Percentiles rank a stretch among this genome's conserved stretches.
Evolutionary conservation across 1,284 basidiomycete species (phyloP).

Genomic region (Cutaneotrichosporon sp.): DNA sequence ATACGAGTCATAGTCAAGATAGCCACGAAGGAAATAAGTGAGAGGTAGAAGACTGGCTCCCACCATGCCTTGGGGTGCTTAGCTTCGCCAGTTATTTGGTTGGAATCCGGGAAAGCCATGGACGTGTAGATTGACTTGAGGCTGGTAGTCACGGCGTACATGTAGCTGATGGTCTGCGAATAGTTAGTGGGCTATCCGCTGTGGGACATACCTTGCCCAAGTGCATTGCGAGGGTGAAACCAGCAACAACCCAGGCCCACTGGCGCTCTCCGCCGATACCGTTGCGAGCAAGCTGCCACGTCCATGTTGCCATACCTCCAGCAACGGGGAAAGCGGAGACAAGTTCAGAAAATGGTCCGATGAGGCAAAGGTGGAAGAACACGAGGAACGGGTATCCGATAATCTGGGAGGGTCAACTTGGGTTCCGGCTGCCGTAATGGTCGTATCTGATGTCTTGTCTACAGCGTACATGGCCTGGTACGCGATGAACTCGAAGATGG

Average conservation of each 20-base stretch:
- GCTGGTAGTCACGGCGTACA: neutral
- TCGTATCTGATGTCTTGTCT: neutral
- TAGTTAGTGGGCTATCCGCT: neutral
- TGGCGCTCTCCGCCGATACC: constrained; percentile 44
- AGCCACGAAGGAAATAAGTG: constrained; percentile 7
- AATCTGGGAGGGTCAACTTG: constrained; percentile 30
- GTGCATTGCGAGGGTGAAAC: constrained; percentile 48
- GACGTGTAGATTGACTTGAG: neutral
- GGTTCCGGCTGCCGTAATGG: neutral
- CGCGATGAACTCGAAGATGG: constrained; percentile 11
- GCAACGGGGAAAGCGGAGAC: constrained; percentile 50
- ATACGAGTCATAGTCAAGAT: constrained; percentile 10
- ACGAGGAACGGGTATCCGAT: constrained; percentile 47
- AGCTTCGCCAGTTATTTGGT: neutral
- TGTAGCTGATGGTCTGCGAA: neutral
- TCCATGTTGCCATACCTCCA: constrained; percentile 49
- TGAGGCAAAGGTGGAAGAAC: constrained; percentile 38
- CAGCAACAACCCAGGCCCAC: constrained; percentile 49
- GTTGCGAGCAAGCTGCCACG: constrained; percentile 45
- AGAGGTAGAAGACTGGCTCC: constrained; percentile 13
- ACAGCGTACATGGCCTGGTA: constrained; percentile 2
- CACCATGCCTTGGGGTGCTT: constrained; percentile 5
- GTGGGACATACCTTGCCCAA: constrained; percentile 39
- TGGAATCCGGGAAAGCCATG: neutral
- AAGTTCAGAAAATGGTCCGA: constrained; percentile 42